Evolutionary conservation across 2,329 filamentous ascomycete species (phyloP).

Genomic region (Aspergillus bombycis): DNA sequence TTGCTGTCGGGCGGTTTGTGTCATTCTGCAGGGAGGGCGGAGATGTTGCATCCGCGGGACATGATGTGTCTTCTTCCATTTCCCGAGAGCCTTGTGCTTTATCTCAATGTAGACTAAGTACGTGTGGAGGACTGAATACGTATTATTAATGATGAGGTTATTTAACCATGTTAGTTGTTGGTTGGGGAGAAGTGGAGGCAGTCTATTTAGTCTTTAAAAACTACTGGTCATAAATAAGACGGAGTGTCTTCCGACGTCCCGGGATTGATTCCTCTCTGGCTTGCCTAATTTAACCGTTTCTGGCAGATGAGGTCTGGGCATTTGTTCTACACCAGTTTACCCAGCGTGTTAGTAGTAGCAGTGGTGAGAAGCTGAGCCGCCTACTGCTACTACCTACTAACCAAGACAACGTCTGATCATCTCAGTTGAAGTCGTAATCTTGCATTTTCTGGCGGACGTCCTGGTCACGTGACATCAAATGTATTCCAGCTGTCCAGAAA

Average conservation of each 20-base stretch:
- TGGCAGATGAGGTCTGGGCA: neutral
- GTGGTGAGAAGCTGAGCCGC: neutral
- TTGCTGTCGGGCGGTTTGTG: neutral
- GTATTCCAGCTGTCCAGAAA: conserved; percentile 7
- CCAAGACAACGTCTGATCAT: neutral
- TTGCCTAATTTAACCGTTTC: neutral
- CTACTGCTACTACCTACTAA: neutral
- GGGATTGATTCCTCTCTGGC: neutral
- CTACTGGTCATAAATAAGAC: neutral
- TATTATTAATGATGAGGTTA: neutral
- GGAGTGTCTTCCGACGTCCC: neutral
- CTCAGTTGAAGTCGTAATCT: conserved; percentile 3
- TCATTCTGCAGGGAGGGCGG: conserved; percentile 8
- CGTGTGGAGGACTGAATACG: neutral
- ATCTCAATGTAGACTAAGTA: neutral
- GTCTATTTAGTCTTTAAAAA: neutral
- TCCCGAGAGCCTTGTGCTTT: neutral
- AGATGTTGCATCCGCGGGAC: conserved; percentile 2
- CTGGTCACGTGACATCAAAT: conserved; percentile 4
- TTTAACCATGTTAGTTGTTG: neutral
- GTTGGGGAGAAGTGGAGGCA: neutral
- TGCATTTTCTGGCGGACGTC: conserved; percentile 1
- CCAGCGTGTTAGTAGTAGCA: neutral
- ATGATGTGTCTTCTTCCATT: neutral
- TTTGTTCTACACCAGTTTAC: neutral